Evolutionary conservation across 2,329 filamentous ascomycete species (phyloP).

Genomic region (Xylaria sp.): DNA sequence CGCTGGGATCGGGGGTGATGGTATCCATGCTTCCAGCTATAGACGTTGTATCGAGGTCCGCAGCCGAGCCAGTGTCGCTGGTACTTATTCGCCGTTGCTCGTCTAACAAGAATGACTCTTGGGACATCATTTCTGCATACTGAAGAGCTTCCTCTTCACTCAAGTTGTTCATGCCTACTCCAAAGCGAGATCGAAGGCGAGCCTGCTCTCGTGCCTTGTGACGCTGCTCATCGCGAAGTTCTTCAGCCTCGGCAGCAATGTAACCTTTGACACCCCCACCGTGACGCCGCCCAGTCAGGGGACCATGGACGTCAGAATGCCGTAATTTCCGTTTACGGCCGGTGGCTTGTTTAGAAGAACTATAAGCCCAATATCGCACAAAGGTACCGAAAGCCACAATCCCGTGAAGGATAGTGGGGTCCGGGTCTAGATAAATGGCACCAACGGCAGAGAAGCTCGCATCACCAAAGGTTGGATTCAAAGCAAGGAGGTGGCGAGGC

Average conservation of each 20-base stretch:
- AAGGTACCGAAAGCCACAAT: constrained; percentile 88
- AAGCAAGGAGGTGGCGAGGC: constrained; percentile 73
- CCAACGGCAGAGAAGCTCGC: constrained; percentile 84
- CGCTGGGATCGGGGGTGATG: constrained; percentile 66
- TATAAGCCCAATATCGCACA: constrained; percentile 93
- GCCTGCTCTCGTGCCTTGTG: constrained; percentile 74
- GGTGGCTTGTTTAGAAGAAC: constrained; percentile 80
- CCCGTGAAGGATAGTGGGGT: constrained; percentile 85
- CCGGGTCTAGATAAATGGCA: constrained; percentile 86
- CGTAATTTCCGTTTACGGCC: constrained; percentile 83
- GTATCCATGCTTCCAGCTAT: constrained; percentile 57
- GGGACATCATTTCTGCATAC: constrained; percentile 74
- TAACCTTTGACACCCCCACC: constrained; percentile 80
- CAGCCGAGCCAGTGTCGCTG: constrained; percentile 62
- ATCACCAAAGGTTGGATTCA: constrained; percentile 69
- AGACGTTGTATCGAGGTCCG: constrained; percentile 57
- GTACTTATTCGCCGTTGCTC: constrained; percentile 66
- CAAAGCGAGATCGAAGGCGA: constrained; percentile 82
- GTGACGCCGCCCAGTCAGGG: constrained; percentile 62
- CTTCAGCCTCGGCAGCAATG: constrained; percentile 86
- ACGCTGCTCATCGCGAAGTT: constrained; percentile 79
- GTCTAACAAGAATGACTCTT: constrained; percentile 68
- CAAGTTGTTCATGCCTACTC: constrained; percentile 77
- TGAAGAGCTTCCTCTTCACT: constrained; percentile 73
- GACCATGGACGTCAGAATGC: constrained; percentile 70